Evolutionary conservation across 169 alveolate genomes (phyloP), one percentile per base, ranked within the genome.

Genomic region (Amoebophrya sp.): DNA sequence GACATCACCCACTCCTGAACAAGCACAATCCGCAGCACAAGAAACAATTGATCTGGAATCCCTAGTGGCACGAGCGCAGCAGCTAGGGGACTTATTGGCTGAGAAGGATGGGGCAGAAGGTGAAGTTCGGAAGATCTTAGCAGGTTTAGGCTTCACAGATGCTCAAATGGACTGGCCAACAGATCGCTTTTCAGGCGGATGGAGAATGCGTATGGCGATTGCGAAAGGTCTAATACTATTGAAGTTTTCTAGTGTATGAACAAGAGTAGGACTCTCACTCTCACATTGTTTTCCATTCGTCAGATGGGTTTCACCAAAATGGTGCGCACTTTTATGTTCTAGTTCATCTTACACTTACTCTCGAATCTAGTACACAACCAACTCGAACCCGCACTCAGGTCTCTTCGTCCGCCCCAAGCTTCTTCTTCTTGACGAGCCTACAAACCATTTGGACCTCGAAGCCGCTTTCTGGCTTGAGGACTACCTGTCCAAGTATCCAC

Each of bases 371-470:
- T n/a, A n/a, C n/a, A n/a, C n/a, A n/a, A n/a, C n/a, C n/a, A n/a
- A n/a, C n/a, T n/a, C n/a, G n/a, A n/a, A n/a, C n/a, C n/a, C n/a
- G n/a, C n/a, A n/a, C n/a, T n/a, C n/a, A n/a, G n/a, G n/a, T n/a
- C 93, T 95, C 40, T 95, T 97, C 94, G 95, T 95, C 92, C 96
- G 97, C 93, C 99, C 99, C 40, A 98, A 98, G 93, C 96, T 97
- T 90, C 92, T 98, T 65, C 95, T 98, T 91, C 93, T 98, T 95
- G 99, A 98, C 94, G 99, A 98, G 95, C 99, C 99, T 40, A 97
- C 99, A 34, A 98, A 98, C 95, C 99, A 98, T 93, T 95, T 98
- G 92, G 99, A 98, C 95, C 96, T 98, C 76, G 99, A 98, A 94
- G 98, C 99, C 40, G 98, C 97, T 53, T 47, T 6, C 18, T 47